phyloP scores from a whole-genome alignment of 179 eudicot species.

The Dionaea muscipula region DNA sequence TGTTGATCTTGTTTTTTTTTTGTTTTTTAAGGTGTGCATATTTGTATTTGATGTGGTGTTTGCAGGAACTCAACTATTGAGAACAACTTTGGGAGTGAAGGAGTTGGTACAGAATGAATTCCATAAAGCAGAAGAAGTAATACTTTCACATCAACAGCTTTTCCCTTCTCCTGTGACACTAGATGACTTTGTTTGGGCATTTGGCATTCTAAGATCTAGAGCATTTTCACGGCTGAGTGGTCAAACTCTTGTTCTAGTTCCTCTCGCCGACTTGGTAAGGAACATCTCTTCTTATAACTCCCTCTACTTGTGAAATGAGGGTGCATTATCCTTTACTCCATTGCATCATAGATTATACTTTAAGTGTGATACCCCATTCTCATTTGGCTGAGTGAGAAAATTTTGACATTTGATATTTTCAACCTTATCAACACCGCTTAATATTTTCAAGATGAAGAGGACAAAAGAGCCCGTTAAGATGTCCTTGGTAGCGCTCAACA shows the following conservation, averaged over 20 bases:
- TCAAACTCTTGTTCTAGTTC: slow-evolving; percentile 77
- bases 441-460: too few species aligned
- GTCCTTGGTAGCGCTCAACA: too few species aligned
- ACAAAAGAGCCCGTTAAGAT: too few species aligned
- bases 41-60: slow-evolving; percentile 1
- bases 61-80: slow-evolving; percentile 81
- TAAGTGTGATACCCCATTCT: too few species aligned
- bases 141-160: slow-evolving; percentile 52
- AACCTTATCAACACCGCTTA: too few species aligned
- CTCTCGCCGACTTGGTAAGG: slow-evolving; percentile 90
- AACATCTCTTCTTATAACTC: neutral
- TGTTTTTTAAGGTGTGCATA: neutral
- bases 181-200: slow-evolving; percentile 91
- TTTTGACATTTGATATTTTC: too few species aligned
- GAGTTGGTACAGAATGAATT: slow-evolving; percentile 80
- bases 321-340: too few species aligned
- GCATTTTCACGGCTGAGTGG: slow-evolving; percentile 92
- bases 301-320: neutral
- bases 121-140: slow-evolving; percentile 46
- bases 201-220: slow-evolving; percentile 85
- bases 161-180: slow-evolving; percentile 58
- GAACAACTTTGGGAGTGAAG: slow-evolving; percentile 74
- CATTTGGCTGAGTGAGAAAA: too few species aligned
- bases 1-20: neutral
- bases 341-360: too few species aligned